These are phyloP conservation scores for Serendipita vermifera DNA, from an alignment of 768 basidiomycete species.

Conservation along the genomic window DNA sequence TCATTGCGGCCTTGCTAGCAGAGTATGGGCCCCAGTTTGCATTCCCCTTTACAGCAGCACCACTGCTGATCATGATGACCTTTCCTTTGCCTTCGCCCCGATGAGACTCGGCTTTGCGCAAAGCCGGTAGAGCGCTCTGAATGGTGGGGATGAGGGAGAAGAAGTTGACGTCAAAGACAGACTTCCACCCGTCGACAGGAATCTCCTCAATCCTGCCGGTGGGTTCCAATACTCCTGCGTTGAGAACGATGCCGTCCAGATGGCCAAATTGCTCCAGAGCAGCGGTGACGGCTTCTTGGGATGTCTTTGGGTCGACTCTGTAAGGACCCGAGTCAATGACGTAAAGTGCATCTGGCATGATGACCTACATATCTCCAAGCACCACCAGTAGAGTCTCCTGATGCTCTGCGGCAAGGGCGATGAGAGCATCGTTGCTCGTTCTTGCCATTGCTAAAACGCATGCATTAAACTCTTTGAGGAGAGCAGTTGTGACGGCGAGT, in stretches of 20 bases:
- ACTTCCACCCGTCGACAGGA: slow-evolving; percentile 38
- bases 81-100: slow-evolving; percentile 42
- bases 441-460: slow-evolving; percentile 70
- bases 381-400: slow-evolving; percentile 35
- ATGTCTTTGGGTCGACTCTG: slow-evolving; percentile 47
- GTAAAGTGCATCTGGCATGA: slow-evolving; percentile 4
- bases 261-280: slow-evolving; percentile 43
- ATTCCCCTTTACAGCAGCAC: slow-evolving; percentile 55
- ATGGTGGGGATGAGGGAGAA: slow-evolving; percentile 68
- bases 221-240: slow-evolving; percentile 70
- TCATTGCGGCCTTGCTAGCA: slow-evolving; percentile 81
- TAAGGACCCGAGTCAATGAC: background rate
- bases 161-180: slow-evolving; percentile 75
- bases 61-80: slow-evolving; percentile 76
- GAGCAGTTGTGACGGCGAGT: slow-evolving; percentile 55
- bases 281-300: slow-evolving; percentile 42
- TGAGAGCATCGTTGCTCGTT: slow-evolving; percentile 49
- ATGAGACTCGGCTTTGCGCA: slow-evolving; percentile 44
- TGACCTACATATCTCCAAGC: slow-evolving; percentile 64
- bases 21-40: slow-evolving; percentile 73
- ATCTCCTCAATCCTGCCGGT: background rate
- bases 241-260: slow-evolving; percentile 70
- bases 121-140: slow-evolving; percentile 49
- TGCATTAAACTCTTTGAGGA: slow-evolving; percentile 49
- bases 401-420: slow-evolving; percentile 33